Evolutionary conservation across 2,329 filamentous ascomycete species (phyloP).

Genomic region (Cordyceps pruinosa): DNA sequence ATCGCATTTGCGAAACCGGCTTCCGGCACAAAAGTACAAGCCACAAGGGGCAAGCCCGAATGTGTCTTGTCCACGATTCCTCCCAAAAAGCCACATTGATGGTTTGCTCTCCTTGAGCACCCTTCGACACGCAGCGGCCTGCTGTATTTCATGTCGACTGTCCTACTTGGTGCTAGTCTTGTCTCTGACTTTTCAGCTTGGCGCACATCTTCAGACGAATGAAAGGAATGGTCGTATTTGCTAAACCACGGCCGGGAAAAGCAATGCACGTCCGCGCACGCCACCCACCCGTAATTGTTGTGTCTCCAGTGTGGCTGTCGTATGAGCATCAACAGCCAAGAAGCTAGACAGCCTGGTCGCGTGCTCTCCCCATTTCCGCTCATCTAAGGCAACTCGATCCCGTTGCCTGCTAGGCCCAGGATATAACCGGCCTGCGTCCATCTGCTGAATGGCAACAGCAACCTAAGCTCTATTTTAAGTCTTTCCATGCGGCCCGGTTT

Average conservation of each 20-base stretch:
- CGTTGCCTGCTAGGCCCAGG: background rate
- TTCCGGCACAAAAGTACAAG: too few species aligned
- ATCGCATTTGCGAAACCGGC: too few species aligned
- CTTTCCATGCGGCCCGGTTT: background rate
- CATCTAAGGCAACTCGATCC: background rate
- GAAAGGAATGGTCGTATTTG: too few species aligned
- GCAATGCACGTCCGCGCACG: too few species aligned
- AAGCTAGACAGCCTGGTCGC: background rate
- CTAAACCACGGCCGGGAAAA: too few species aligned
- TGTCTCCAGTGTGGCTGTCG: background rate
- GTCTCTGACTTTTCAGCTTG: background rate
- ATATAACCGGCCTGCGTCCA: background rate
- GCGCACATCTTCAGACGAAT: background rate
- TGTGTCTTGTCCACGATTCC: too few species aligned
- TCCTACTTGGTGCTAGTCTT: background rate
- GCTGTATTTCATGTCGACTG: too few species aligned
- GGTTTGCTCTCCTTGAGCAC: too few species aligned
- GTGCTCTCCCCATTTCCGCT: background rate
- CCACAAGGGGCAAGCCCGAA: too few species aligned
- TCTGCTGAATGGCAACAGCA: background rate
- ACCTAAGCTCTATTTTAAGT: slow-evolving; percentile 10
- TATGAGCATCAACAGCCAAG: background rate
- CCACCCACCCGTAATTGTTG: background rate
- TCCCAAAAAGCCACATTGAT: too few species aligned
- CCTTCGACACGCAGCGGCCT: too few species aligned